phyloP scores from a whole-genome alignment of 2,329 filamentous ascomycete genomes.

The Calycina marina region DNA sequence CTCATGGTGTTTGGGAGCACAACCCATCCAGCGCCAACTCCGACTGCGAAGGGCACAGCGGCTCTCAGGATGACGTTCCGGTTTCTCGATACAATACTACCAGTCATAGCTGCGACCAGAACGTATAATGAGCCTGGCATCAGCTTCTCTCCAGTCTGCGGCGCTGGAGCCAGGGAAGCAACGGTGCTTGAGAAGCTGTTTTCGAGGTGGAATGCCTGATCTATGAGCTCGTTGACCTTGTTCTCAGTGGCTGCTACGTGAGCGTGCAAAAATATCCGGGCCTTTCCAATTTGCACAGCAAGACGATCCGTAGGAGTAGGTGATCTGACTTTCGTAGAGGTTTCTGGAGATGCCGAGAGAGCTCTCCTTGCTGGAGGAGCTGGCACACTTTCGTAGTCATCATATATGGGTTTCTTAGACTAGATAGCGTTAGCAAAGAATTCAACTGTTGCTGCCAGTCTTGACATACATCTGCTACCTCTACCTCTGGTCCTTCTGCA shows the following conservation, averaged over 20 bases:
- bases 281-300: slow-evolving; percentile 65
- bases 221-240: slow-evolving; percentile 68
- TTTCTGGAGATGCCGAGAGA: slow-evolving; percentile 10
- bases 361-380: slow-evolving; percentile 18
- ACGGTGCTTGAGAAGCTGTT: slow-evolving; percentile 80
- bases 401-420: slow-evolving; percentile 66
- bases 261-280: slow-evolving; percentile 65
- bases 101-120: slow-evolving; percentile 86
- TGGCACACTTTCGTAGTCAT: slow-evolving; percentile 39
- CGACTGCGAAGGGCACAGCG: slow-evolving; percentile 62
- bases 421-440: too few species aligned
- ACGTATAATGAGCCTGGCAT: slow-evolving; percentile 88
- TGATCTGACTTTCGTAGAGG: slow-evolving; percentile 23
- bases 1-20: slow-evolving; percentile 80
- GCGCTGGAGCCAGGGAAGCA: slow-evolving; percentile 73
- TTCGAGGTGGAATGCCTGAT: slow-evolving; percentile 71
- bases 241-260: slow-evolving; percentile 65
- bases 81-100: slow-evolving; percentile 79
- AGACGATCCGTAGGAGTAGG: slow-evolving; percentile 84
- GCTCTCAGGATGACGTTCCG: slow-evolving; percentile 72
- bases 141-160: slow-evolving; percentile 73
- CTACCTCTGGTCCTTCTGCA: slow-evolving; percentile 31
- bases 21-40: slow-evolving; percentile 68
- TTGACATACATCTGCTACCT: too few species aligned
- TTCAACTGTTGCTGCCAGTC: too few species aligned